phyloP scores from a whole-genome alignment of 345 rosid species.

The Gossypium turneri region DNA sequence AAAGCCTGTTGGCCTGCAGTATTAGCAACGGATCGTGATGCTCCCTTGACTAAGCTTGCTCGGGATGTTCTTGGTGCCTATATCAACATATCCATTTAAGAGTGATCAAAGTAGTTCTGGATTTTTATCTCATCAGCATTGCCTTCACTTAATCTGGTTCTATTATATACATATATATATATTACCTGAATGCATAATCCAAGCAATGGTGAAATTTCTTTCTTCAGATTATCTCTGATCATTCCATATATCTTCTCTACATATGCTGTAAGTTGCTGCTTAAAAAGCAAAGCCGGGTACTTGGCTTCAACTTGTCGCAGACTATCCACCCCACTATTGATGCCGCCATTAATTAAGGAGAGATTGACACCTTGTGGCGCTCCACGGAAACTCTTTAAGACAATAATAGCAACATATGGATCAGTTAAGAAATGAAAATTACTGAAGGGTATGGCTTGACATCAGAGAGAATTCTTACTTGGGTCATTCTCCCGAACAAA shows the following conservation, averaged over 20 bases:
- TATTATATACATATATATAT: background rate
- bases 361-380: conserved; percentile 84
- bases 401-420: conserved; percentile 4
- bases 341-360: conserved; percentile 56
- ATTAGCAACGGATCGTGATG: conserved; percentile 70
- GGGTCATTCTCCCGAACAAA: conserved; percentile 90
- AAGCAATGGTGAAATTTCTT: conserved; percentile 91
- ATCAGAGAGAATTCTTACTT: conserved; percentile 35
- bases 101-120: background rate
- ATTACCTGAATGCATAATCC: conserved; percentile 98
- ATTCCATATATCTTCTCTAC: conserved; percentile 96
- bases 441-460: conserved; percentile 7
- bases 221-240: conserved; percentile 94
- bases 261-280: conserved; percentile 95
- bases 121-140: background rate
- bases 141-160: background rate
- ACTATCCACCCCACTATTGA: conserved; percentile 53
- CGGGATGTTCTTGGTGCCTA: conserved; percentile 98
- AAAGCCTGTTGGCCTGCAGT: conserved; percentile 79
- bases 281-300: conserved; percentile 93
- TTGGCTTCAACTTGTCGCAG: conserved; percentile 94
- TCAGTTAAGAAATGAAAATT: conserved; percentile 14
- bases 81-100: conserved; percentile 15
- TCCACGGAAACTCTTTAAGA: conserved; percentile 78
- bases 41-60: conserved; percentile 93